Percentiles rank a stretch among this genome's conserved stretches.
phyloP scores from a whole-genome alignment of 2,329 filamentous ascomycete genomes.

The Ophiostoma angusticollis region DNA sequence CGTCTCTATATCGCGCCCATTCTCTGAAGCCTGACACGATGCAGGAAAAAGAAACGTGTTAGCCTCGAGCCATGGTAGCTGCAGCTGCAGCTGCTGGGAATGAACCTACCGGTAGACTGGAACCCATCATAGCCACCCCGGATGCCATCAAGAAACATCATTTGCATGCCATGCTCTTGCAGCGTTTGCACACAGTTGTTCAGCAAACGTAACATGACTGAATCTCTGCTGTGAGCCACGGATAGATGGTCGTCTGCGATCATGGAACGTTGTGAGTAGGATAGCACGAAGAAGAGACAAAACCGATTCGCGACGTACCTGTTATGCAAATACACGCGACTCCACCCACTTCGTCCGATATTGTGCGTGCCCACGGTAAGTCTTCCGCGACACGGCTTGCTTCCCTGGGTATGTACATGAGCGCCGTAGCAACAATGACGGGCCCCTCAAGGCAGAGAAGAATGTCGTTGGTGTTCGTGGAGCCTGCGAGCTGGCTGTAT shows the following conservation, averaged over 20 bases:
- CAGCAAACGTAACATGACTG: constrained; percentile 39
- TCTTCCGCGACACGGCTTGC: constrained; percentile 35
- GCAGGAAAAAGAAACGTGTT: background rate
- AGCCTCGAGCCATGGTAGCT: background rate
- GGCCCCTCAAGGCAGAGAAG: constrained; percentile 38
- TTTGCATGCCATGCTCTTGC: constrained; percentile 35
- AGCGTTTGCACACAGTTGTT: constrained; percentile 38
- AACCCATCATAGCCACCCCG: constrained; percentile 37
- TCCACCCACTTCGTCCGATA: constrained; percentile 40
- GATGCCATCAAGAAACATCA: constrained; percentile 44
- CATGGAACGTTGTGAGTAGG: too few species aligned
- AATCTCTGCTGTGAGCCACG: constrained; percentile 31
- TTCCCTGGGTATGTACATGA: constrained; percentile 38
- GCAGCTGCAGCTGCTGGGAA: background rate
- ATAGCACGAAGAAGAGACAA: background rate
- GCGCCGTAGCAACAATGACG: constrained; percentile 37
- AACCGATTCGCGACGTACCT: constrained; percentile 34
- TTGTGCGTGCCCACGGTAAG: constrained; percentile 40
- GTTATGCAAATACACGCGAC: constrained; percentile 48
- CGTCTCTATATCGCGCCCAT: constrained; percentile 45
- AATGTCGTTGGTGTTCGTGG: constrained; percentile 37
- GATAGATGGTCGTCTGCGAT: constrained; percentile 34
- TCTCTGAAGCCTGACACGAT: constrained; percentile 37
- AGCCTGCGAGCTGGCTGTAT: constrained; percentile 38
- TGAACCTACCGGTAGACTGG: constrained; percentile 36